Conservation (phyloP, 108 stramenopile genomes). For the Fistulifera pelliculosa region DNA sequence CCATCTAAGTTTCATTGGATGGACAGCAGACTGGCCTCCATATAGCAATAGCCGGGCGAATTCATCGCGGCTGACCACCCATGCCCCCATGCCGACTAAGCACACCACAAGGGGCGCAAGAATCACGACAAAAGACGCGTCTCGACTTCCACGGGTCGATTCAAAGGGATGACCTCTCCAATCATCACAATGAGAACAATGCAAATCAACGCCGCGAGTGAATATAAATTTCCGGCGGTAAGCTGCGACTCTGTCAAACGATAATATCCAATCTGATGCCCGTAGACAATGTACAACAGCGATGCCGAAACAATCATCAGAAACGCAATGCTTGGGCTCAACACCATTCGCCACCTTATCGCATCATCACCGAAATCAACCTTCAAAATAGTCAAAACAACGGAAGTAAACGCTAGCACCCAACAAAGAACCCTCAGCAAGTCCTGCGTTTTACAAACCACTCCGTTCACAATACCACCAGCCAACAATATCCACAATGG, state of each 20-base stretch:
- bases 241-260: constrained; percentile 70
- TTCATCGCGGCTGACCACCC: constrained; percentile 73
- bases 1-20: constrained; percentile 58
- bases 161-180: constrained; percentile 49
- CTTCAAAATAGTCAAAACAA: constrained; percentile 54
- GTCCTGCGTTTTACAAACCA: constrained; percentile 81
- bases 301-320: constrained; percentile 48
- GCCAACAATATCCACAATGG: constrained; percentile 71
- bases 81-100: constrained; percentile 75
- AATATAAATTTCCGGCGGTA: constrained; percentile 78
- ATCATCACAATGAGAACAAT: constrained; percentile 64
- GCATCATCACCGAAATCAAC: constrained; percentile 45
- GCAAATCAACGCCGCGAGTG: constrained; percentile 53
- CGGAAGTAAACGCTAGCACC: constrained; percentile 48
- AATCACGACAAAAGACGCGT: constrained; percentile 49
- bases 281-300: constrained; percentile 71
- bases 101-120: constrained; percentile 67
- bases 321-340: constrained; percentile 51
- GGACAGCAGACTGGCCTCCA: constrained; percentile 78
- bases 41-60: constrained; percentile 62
- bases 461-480: constrained; percentile 61
- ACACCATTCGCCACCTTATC: constrained; percentile 42
- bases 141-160: constrained; percentile 38
- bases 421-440: constrained; percentile 52
- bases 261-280: constrained; percentile 82